Conservation (phyloP, 202 grass and related monocot genomes). For the Elaeis oleifera region DNA sequence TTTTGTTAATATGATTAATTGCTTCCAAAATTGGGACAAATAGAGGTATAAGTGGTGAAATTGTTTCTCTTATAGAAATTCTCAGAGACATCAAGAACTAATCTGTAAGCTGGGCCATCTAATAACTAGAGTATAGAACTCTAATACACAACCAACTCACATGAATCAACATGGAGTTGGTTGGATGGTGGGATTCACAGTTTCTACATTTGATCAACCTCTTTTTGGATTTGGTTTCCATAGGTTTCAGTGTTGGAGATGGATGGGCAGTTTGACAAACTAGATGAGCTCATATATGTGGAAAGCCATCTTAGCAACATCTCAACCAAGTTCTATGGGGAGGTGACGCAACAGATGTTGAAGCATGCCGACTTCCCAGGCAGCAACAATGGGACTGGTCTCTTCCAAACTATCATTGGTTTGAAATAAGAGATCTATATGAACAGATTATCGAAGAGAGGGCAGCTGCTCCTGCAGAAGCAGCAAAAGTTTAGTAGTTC, state of each 20-base stretch:
- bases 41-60: too few species aligned
- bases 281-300: conserved; percentile 93
- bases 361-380: conserved; percentile 93
- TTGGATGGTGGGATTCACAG: too few species aligned
- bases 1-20: too few species aligned
- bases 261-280: conserved; percentile 86
- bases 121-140: too few species aligned
- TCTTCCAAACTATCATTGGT: conserved; percentile 85
- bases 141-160: too few species aligned
- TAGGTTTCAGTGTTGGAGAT: conserved; percentile 93
- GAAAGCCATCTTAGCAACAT: conserved; percentile 97
- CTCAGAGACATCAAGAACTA: too few species aligned
- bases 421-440: conserved; percentile 87
- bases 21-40: too few species aligned
- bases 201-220: too few species aligned
- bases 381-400: conserved; percentile 94
- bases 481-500: conserved; percentile 57
- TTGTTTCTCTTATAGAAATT: too few species aligned
- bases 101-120: too few species aligned
- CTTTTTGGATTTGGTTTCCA: not conserved
- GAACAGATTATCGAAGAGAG: conserved; percentile 68
- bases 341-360: conserved; percentile 97
- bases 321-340: conserved; percentile 89
- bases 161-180: too few species aligned
- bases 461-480: conserved; percentile 34